Evolutionary conservation across 1,139 yeast genomes (phyloP), one percentile per base, ranked within the genome.

Genomic region (Saccharomyces hybrid): DNA sequence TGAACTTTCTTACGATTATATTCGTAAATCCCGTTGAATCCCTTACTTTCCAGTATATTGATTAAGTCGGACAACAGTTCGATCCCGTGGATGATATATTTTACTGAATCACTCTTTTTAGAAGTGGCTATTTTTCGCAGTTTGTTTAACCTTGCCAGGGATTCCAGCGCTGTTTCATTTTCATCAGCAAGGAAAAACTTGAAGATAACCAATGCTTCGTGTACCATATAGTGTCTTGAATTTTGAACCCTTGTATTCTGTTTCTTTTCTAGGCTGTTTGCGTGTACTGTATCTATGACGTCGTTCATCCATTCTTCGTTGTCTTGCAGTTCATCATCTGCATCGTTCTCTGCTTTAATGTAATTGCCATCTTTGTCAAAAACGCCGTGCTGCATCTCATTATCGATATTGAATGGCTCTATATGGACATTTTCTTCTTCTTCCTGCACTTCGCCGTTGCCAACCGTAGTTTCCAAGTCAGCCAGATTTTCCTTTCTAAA

Each of bases 301-400:
- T 61, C 64, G 29, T 59, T 55, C 12, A 63, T 53, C 68, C 68
- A 65, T 32, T 54, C 53, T 24, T 65, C 70, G 46, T 64, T 60
- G 12, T 57, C 58, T 9, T 56, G 51, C 7, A 42, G 7, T 3
- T 57, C 59, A 38, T 60, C 61, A 2, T 61, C 59, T 26, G 56
- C 49, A 8, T 16, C 2, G 31, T 12, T 14, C 12, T 52, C 41
- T 3, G 38, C 26, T 50, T 56, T 55, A 1, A 58, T 53, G 47
- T 60, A 65, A 48, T 64, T 64, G n/a, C 68, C 68, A 51, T 58
- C 58, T 34, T 56, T 55, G 46, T 66, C 68, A 38, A 63, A 62
- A n/a, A 48, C 54, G 2, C 68, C 70, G 16, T 56, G 47, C 31
- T 58, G 48, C 24, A 59, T 44, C 42, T 64, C 69, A 21, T 62